Percentiles rank a stretch among this genome's conserved stretches.
These are phyloP conservation scores for Bonnemaisonia californica DNA, from an alignment of 31 red algal species.

Conservation along the genomic window DNA sequence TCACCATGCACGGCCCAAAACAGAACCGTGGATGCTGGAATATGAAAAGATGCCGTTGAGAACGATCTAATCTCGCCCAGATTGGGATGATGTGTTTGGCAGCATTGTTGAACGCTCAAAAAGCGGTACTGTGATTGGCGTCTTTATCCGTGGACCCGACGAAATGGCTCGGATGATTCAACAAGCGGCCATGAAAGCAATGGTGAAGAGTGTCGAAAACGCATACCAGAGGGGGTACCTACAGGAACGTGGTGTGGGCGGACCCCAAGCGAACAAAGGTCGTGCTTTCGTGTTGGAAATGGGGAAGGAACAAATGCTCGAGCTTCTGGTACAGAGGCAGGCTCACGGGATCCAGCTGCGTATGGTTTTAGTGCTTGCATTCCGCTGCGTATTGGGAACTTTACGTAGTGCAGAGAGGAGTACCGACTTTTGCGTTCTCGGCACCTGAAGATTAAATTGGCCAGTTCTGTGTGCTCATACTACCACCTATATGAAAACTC, in stretches of 20 bases:
- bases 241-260: conserved; percentile 23
- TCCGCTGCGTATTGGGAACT: conserved; percentile 72
- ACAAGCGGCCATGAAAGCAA: conserved; percentile 67
- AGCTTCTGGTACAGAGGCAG: not conserved
- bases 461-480: too few relatives aligned
- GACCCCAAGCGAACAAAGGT: too few relatives aligned
- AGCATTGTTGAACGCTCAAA: conserved; percentile 57
- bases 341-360: conserved; percentile 21
- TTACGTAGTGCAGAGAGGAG: conserved; percentile 31
- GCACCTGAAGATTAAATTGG: too few relatives aligned
- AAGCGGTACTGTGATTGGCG: conserved; percentile 67
- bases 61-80: conserved; percentile 65
- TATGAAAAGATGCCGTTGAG: conserved; percentile 69
- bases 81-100: conserved; percentile 66
- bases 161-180: conserved; percentile 67
- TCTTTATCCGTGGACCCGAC: conserved; percentile 77
- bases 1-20: conserved; percentile 63
- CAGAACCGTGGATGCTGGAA: conserved; percentile 79
- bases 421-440: too few relatives aligned
- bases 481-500: too few relatives aligned
- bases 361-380: conserved; percentile 67
- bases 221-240: conserved; percentile 52
- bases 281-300: too few relatives aligned
- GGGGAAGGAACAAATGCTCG: not conserved
- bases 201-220: conserved; percentile 65